Evolutionary conservation across 306 rosid species (phyloP).

Genomic region (Cicer yamashitae): DNA sequence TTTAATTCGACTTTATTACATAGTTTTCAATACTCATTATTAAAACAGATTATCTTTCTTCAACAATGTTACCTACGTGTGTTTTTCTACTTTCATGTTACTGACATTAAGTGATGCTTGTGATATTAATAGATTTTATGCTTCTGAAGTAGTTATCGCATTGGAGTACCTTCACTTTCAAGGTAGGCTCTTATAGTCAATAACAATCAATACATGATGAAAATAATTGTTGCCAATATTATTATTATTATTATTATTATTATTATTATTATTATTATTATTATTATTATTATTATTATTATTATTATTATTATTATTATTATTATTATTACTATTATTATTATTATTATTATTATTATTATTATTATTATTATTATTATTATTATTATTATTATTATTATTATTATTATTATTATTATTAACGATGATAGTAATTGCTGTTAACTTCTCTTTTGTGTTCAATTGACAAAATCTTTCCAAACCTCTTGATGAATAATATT

Average conservation of each 20-base stretch:
- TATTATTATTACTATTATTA: too few relatives aligned
- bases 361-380: too few relatives aligned
- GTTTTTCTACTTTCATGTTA: conserved; percentile 31
- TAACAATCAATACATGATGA: conserved; percentile 22
- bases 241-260: neutral
- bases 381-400: too few relatives aligned
- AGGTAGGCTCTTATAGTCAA: conserved; percentile 57
- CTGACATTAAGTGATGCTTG: conserved; percentile 33
- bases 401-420: too few relatives aligned
- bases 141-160: conserved; percentile 84
- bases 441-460: conserved; percentile 3
- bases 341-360: too few relatives aligned
- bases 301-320: too few relatives aligned
- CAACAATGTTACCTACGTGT: neutral
- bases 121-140: conserved; percentile 70
- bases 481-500: too few relatives aligned
- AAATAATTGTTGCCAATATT: neutral
- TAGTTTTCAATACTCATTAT: neutral
- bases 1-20: neutral
- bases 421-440: neutral
- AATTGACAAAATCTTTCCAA: too few relatives aligned
- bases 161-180: conserved; percentile 97
- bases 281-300: too few relatives aligned
- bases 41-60: neutral
- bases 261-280: too few relatives aligned